Percentiles rank a stretch among this genome's conserved stretches.
Conservation (phyloP, 2,329 filamentous ascomycete genomes). For the Keithomyces neogunnii region DNA sequence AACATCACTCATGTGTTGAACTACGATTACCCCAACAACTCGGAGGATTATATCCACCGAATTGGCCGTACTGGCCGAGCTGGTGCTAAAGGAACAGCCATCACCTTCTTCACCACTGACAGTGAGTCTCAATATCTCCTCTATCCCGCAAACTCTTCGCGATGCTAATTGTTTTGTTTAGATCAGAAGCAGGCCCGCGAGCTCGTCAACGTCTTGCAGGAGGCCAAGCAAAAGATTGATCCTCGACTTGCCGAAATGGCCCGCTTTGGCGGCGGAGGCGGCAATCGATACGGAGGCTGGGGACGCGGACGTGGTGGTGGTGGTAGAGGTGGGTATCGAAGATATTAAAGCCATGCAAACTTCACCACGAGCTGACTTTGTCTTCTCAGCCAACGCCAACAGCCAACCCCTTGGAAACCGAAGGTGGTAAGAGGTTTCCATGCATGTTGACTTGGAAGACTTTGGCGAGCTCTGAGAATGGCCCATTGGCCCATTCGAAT, state of each 20-base stretch:
- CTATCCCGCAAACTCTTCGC: not conserved
- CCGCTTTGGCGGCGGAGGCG: constrained; percentile 78
- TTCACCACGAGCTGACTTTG: constrained; percentile 26
- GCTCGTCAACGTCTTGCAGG: constrained; percentile 82
- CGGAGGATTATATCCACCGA: constrained; percentile 97
- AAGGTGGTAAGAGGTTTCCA: constrained; percentile 35
- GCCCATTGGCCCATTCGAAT: not conserved
- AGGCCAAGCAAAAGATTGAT: constrained; percentile 97
- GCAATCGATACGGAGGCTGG: constrained; percentile 65
- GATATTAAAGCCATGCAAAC: constrained; percentile 20
- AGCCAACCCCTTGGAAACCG: constrained; percentile 40
- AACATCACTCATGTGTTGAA: constrained; percentile 99
- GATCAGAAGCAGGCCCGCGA: constrained; percentile 95
- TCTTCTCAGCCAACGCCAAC: constrained; percentile 37
- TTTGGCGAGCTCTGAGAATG: not conserved
- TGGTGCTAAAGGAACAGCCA: constrained; percentile 89
- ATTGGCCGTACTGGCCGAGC: constrained; percentile 95
- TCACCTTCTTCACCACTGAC: constrained; percentile 98
- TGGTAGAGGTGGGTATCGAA: constrained; percentile 39
- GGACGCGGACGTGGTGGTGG: constrained; percentile 44
- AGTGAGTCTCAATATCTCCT: constrained; percentile 56
- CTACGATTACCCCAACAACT: constrained; percentile 99
- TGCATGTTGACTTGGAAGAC: not conserved
- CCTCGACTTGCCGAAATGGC: constrained; percentile 93
- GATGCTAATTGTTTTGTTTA: constrained; percentile 22